phyloP scores from a whole-genome alignment of 73 alveolate genomes.

The Diophrys appendiculata region DNA sequence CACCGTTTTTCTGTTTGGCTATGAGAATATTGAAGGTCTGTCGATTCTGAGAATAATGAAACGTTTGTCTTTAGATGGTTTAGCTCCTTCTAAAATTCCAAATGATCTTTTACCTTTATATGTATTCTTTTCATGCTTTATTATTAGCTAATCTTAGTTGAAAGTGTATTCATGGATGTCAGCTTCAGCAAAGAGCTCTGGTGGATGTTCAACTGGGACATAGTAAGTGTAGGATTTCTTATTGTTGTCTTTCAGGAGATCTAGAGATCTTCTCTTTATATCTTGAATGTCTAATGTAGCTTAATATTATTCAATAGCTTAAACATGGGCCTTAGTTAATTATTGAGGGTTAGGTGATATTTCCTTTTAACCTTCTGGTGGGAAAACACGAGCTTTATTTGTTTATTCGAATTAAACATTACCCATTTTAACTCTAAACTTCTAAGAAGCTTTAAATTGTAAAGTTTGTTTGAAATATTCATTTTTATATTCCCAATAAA shows the following conservation, averaged over 20 bases:
- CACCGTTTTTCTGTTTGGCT: slow-evolving; percentile 8
- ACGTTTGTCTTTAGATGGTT: slow-evolving; percentile 10
- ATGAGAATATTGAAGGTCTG: slow-evolving; percentile 6
- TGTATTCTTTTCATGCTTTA: slow-evolving; percentile 1
- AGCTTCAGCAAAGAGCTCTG: neutral
- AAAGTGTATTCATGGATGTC: slow-evolving; percentile 12
- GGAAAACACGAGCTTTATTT: slow-evolving; percentile 14
- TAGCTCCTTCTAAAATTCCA: slow-evolving; percentile 6
- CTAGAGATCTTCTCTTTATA: neutral
- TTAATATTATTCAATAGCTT: neutral
- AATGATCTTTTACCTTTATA: slow-evolving; percentile 2
- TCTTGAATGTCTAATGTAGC: neutral
- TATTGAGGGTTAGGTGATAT: neutral
- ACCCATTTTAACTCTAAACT: slow-evolving; percentile 12
- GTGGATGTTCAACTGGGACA: slow-evolving; percentile 6
- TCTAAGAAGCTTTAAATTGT: slow-evolving; percentile 20
- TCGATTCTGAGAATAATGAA: neutral
- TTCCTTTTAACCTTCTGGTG: slow-evolving; percentile 21
- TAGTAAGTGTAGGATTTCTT: neutral
- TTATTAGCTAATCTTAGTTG: neutral
- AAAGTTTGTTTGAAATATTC: slow-evolving; percentile 6
- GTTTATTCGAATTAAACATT: neutral
- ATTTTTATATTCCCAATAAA: slow-evolving; percentile 11
- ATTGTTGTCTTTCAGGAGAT: neutral
- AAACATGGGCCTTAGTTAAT: neutral